Evolutionary conservation across 148 eudicot species (phyloP).

Genomic region (Gaultheria prostrata): DNA sequence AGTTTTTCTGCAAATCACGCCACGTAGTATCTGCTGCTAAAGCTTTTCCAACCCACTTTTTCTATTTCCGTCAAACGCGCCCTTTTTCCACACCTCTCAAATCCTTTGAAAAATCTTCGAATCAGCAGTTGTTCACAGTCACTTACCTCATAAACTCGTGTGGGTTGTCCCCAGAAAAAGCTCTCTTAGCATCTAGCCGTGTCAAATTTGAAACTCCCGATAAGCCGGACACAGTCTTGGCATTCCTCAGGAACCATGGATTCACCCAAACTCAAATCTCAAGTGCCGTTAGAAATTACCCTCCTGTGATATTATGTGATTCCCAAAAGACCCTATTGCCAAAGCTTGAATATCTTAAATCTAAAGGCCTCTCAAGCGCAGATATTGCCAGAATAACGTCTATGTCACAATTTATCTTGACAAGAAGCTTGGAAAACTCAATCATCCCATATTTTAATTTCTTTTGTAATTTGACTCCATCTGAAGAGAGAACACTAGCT

Average conservation of each 20-base stretch:
- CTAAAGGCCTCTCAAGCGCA: not conserved
- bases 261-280: not conserved
- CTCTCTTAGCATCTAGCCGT: not conserved
- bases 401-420: not conserved
- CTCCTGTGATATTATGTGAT: not conserved
- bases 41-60: not conserved
- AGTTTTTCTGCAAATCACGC: not conserved
- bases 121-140: not conserved
- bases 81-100: not conserved
- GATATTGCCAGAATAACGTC: not conserved
- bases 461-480: too few species aligned
- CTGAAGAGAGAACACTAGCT: not conserved
- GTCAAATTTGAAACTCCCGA: not conserved
- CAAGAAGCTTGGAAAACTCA: not conserved
- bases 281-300: not conserved
- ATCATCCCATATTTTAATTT: not conserved
- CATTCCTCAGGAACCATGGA: not conserved
- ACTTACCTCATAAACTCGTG: not conserved
- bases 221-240: not conserved
- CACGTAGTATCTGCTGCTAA: not conserved
- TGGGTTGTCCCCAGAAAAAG: not conserved
- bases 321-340: not conserved
- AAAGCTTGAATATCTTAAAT: not conserved
- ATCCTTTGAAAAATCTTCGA: not conserved
- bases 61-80: not conserved